Conservation (phyloP, 208 protist genomes). For the Crithidia brevicula region DNA sequence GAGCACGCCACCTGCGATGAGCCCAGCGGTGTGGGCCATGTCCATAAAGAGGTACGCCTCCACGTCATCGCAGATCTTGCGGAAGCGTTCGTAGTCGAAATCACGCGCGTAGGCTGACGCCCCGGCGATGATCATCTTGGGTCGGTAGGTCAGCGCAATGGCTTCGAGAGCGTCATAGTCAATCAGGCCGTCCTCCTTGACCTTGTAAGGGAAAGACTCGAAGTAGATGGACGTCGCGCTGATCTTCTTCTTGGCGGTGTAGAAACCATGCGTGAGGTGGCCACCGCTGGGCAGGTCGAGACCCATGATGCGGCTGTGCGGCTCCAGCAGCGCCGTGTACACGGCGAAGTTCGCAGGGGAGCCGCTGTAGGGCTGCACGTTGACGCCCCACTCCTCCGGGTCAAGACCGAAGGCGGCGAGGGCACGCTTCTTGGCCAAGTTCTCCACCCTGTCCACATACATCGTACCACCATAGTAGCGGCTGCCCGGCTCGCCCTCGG, state of each 20-base stretch:
- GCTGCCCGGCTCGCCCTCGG: constrained; percentile 97
- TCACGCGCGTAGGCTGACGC: constrained; percentile 98
- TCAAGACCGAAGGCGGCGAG: constrained; percentile 95
- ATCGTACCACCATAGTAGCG: constrained; percentile 99
- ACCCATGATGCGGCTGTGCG: constrained; percentile 99
- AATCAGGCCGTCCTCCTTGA: constrained; percentile 93
- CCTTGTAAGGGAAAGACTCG: constrained; percentile 97
- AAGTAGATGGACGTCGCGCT: constrained; percentile 98
- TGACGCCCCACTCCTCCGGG: constrained; percentile 97
- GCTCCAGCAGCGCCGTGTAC: constrained; percentile 96
- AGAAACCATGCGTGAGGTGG: constrained; percentile 99
- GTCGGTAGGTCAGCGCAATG: constrained; percentile 92
- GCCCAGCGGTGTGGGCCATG: constrained; percentile 98
- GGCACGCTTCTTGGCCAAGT: constrained; percentile 91
- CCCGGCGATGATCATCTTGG: constrained; percentile 96
- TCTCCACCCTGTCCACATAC: constrained; percentile 98
- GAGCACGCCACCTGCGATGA: constrained; percentile 90
- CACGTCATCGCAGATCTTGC: constrained; percentile 85
- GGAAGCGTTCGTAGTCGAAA: constrained; percentile 96
- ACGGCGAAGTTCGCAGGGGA: constrained; percentile 98
- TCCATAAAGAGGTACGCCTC: constrained; percentile 96
- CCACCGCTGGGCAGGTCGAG: constrained; percentile 91
- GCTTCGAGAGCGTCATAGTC: constrained; percentile 96
- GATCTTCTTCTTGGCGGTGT: constrained; percentile 96
- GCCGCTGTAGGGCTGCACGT: constrained; percentile 99